Conservation (phyloP, 805 yeast species). For the Metschnikowia lachancei region DNA sequence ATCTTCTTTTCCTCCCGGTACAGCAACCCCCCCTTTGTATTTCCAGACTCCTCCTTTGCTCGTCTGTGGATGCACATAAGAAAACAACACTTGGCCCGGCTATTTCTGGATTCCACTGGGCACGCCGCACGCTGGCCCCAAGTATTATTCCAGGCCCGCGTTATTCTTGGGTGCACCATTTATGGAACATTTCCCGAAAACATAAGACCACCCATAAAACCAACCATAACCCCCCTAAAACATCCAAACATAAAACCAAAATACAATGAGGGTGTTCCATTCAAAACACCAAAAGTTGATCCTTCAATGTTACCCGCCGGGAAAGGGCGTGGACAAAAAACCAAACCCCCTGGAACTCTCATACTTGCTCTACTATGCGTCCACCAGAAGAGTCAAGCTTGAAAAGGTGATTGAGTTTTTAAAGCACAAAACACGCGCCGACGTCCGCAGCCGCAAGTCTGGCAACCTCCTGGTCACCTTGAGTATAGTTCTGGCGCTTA, state of each 20-base stretch:
- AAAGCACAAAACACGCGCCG: slow-evolving; percentile 57
- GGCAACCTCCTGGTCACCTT: slow-evolving; percentile 86
- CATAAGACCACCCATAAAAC: neutral
- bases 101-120: too few species aligned
- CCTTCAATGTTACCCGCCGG: slow-evolving; percentile 90
- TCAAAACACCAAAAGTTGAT: slow-evolving; percentile 91
- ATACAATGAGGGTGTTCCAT: slow-evolving; percentile 40
- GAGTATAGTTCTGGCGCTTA: slow-evolving; percentile 63
- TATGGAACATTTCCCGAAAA: too few species aligned
- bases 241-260: neutral
- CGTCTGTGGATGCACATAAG: too few species aligned
- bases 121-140: too few species aligned
- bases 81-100: too few species aligned
- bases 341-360: slow-evolving; percentile 92
- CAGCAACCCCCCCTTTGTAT: too few species aligned
- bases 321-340: slow-evolving; percentile 78
- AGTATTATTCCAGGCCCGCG: too few species aligned
- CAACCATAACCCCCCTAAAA: neutral
- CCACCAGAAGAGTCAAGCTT: slow-evolving; percentile 82
- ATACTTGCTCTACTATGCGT: slow-evolving; percentile 83
- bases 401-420: slow-evolving; percentile 80
- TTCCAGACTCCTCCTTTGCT: too few species aligned
- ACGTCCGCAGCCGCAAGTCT: slow-evolving; percentile 56
- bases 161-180: too few species aligned
- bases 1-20: too few species aligned